Base-by-base conservation (phyloP, 345 rosid species). In the Acer saccharum region DNA sequence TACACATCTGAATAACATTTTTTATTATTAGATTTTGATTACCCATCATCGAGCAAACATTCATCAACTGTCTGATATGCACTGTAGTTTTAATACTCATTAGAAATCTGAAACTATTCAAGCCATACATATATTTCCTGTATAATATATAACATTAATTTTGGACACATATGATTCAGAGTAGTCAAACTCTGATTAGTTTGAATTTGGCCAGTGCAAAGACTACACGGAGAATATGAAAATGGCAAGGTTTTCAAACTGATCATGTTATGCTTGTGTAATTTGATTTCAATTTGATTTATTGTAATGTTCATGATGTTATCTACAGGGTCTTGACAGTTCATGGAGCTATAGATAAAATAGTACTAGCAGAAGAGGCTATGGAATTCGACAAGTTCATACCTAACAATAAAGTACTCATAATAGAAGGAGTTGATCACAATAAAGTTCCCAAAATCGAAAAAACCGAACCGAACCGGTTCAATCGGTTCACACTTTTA, bases 371-470 rank as follows among this genome's bases (percentile, higher is more conserved):
- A 11, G 79, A 85, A 79, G 99, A 91, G 70, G 96, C 97, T 48
- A 71, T 70, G 16, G 89, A 92, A 77, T 95, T 95, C 64, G 92
- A 86, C 46, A 90, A 79, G 82, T 43, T 84, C 75, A 89, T 92
- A 76, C 83, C 57, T 32, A 92, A 92, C 78, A 97, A 94, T 78
- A 82, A 80, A 81, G 72, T 95, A 68, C 82, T 81, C 74, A 80
- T 91, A 46, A 76, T 94, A 57, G 87, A 90, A 78, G 98, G 88
- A 83, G 98, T 97, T 67, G 95, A 95, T 87, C 99, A 93, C 74
- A 97, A 92, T n/a, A n/a, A n/a, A n/a, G n/a, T n/a, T n/a, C n/a
- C n/a, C n/a, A n/a, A n/a, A n/a, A n/a, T n/a, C n/a, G n/a, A n/a
- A n/a, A n/a, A n/a, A n/a, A n/a, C n/a, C n/a, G n/a, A n/a, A n/a